Conservation (phyloP, 192 early-diverging fungal genomes). For the Geranomyces michiganensis region DNA sequence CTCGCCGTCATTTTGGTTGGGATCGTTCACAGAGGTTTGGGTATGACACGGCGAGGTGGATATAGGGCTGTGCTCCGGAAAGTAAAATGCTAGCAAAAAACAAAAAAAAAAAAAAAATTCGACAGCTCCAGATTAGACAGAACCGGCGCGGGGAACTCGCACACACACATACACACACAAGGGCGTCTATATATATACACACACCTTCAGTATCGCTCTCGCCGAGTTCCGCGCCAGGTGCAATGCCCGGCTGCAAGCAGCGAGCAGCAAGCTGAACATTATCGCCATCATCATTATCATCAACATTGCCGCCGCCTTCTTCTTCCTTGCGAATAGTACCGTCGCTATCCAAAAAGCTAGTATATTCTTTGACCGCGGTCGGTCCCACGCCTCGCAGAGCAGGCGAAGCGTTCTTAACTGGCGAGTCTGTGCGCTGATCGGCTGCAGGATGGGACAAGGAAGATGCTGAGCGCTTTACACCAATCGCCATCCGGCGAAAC, state of each 20-base stretch:
- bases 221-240: neutral
- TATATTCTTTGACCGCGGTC: neutral
- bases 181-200: neutral
- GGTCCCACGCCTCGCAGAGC: neutral
- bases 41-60: neutral
- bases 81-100: neutral
- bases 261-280: too few relatives aligned
- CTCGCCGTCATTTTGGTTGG: neutral
- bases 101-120: neutral
- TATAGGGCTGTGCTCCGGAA: constrained; percentile 2
- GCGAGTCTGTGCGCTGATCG: neutral
- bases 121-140: neutral
- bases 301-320: neutral
- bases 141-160: neutral
- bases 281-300: too few relatives aligned
- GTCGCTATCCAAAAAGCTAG: neutral
- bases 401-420: neutral
- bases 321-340: neutral
- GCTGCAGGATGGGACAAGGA: neutral
- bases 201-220: neutral
- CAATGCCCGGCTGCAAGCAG: constrained; percentile 6
- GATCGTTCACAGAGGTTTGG: neutral
- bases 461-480: neutral
- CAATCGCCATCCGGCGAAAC: neutral
- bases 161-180: neutral